Evolutionary conservation across 2,329 filamentous ascomycete species (phyloP).

Genomic region (Westerdykella aurantiaca): DNA sequence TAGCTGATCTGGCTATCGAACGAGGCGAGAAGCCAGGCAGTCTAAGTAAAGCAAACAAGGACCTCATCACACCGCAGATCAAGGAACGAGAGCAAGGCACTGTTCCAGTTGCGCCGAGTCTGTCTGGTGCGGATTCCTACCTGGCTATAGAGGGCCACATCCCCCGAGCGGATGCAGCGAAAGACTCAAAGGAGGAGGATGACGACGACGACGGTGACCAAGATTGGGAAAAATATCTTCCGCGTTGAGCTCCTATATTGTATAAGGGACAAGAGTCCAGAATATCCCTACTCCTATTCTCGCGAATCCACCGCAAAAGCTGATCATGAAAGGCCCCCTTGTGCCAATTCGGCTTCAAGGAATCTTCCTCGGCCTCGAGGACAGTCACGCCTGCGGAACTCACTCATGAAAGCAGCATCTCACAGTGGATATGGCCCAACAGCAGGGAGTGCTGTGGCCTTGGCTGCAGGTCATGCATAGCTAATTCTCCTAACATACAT

Average conservation of each 20-base stretch:
- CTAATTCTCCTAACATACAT: too few species aligned
- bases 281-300: too few species aligned
- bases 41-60: slow-evolving; percentile 26
- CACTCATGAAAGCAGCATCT: too few species aligned
- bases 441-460: too few species aligned
- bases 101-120: slow-evolving; percentile 23
- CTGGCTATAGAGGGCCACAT: slow-evolving; percentile 38
- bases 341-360: too few species aligned
- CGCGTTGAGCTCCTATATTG: slow-evolving; percentile 4
- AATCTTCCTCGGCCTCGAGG: too few species aligned
- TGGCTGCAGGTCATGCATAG: too few species aligned
- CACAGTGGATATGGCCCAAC: too few species aligned
- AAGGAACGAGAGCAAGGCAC: slow-evolving; percentile 19
- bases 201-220: slow-evolving; percentile 16
- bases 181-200: slow-evolving; percentile 2
- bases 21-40: slow-evolving; percentile 38
- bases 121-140: slow-evolving; percentile 17
- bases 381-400: too few species aligned
- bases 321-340: too few species aligned
- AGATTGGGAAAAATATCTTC: slow-evolving; percentile 34
- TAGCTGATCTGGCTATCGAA: slow-evolving; percentile 40
- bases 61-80: slow-evolving; percentile 28
- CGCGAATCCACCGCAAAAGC: too few species aligned
- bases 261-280: too few species aligned
- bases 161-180: slow-evolving; percentile 12